Conservation (phyloP, 208 protist genomes). For the Plasmodiophora brassicae region DNA sequence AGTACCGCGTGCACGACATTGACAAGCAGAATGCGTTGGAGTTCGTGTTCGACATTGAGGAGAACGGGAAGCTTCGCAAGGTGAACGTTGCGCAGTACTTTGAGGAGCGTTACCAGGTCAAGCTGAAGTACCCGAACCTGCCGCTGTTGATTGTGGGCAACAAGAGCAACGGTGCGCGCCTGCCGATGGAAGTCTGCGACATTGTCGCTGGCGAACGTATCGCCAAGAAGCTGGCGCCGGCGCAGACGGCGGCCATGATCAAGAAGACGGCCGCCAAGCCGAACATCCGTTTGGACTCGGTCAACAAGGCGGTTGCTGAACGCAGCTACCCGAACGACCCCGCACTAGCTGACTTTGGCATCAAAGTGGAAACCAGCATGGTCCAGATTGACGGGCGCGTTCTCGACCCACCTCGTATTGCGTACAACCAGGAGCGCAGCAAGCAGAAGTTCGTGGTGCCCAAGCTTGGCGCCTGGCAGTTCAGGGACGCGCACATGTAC, state of each 20-base stretch:
- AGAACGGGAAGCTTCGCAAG: neutral
- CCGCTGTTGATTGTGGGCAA: neutral
- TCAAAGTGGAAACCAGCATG: neutral
- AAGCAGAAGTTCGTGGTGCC: neutral
- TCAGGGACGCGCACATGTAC: neutral
- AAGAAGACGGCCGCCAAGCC: neutral
- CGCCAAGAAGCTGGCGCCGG: neutral
- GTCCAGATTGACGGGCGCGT: neutral
- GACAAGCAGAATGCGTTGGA: neutral
- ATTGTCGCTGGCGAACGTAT: neutral
- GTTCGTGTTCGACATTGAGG: neutral
- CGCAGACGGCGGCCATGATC: neutral
- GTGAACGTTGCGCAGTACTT: constrained; percentile 2
- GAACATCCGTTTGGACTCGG: neutral
- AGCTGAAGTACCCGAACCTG: constrained; percentile 1
- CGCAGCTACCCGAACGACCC: neutral
- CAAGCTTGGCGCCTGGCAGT: neutral
- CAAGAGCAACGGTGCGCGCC: neutral
- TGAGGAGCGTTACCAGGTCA: neutral
- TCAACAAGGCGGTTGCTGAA: neutral
- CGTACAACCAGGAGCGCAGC: neutral
- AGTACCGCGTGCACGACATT: neutral
- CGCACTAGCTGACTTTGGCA: neutral
- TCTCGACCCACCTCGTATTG: neutral
- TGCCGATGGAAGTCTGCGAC: constrained; percentile 21